A percentile compares a stretch with the other conserved stretches of the same genome.
Evolutionary conservation across 441 rosid genomes (phyloP).

Genomic region (Bocquillonia castaneifolia): DNA sequence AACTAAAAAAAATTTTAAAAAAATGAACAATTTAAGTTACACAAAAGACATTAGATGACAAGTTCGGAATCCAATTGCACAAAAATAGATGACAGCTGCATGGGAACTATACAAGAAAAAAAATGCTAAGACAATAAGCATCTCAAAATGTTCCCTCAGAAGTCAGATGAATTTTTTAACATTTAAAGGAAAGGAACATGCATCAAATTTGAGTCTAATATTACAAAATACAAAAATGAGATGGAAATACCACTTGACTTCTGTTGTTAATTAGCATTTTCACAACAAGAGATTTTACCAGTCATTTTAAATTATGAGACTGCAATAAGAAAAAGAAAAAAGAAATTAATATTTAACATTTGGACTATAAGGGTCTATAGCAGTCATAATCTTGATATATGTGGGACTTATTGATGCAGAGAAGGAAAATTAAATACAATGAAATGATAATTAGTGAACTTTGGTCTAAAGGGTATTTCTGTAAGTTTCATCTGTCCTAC

Average conservation of each 20-base stretch:
- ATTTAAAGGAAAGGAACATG: background rate
- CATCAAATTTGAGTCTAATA: background rate
- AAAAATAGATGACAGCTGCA: background rate
- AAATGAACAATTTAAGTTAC: slow-evolving; percentile 10
- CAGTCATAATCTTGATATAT: no score
- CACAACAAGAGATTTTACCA: background rate
- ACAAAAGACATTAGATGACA: background rate
- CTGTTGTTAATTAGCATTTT: background rate
- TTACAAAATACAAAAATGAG: background rate
- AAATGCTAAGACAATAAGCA: background rate
- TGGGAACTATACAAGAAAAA: background rate
- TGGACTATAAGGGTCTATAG: no score
- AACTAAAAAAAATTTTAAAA: slow-evolving; percentile 38
- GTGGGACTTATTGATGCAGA: no score
- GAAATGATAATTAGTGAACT: no score
- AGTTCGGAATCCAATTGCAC: background rate
- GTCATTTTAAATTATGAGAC: no score
- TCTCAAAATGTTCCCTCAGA: background rate
- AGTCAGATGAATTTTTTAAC: background rate
- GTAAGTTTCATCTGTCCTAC: no score
- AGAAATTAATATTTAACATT: no score
- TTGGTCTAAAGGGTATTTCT: no score
- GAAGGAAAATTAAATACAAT: no score
- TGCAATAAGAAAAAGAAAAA: no score
- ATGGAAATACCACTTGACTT: background rate